Evolutionary conservation across 257 asterid genomes (phyloP).

Genomic region (Scutellaria baicalensis): DNA sequence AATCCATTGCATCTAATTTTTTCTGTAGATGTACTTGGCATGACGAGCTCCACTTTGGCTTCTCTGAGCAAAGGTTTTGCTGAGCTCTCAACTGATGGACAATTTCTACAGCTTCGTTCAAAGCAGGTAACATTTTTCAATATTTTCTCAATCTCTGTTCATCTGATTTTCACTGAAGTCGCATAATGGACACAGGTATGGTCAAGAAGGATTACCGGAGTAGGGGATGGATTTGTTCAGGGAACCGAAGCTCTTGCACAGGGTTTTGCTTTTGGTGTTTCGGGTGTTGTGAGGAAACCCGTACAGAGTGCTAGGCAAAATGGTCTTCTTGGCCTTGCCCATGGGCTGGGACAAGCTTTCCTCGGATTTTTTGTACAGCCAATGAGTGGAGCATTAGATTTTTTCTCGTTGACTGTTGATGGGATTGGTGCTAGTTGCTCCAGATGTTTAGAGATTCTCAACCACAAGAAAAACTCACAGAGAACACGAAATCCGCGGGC

Average conservation of each 20-base stretch:
- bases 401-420: slow-evolving; percentile 90
- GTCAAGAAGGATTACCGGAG: slow-evolving; percentile 98
- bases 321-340: slow-evolving; percentile 97
- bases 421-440: slow-evolving; percentile 99
- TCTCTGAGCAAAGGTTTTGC: slow-evolving; percentile 99
- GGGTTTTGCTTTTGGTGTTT: slow-evolving; percentile 93
- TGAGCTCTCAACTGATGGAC: slow-evolving; percentile 98
- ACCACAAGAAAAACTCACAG: slow-evolving; percentile 57
- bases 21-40: slow-evolving; percentile 92
- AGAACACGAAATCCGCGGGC: slow-evolving; percentile 90
- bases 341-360: slow-evolving; percentile 94
- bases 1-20: slow-evolving; percentile 87
- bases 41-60: slow-evolving; percentile 97
- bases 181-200: slow-evolving; percentile 43
- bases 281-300: slow-evolving; percentile 94
- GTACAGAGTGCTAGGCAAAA: slow-evolving; percentile 91
- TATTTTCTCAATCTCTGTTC: slow-evolving; percentile 3
- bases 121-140: slow-evolving; percentile 57
- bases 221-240: slow-evolving; percentile 94
- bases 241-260: slow-evolving; percentile 99
- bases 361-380: slow-evolving; percentile 92
- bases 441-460: slow-evolving; percentile 86
- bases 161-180: slow-evolving; percentile 11
- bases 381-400: slow-evolving; percentile 94
- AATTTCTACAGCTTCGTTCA: slow-evolving; percentile 88